Base-by-base conservation (phyloP, 768 basidiomycete species). In the Agaricus blazei region DNA sequence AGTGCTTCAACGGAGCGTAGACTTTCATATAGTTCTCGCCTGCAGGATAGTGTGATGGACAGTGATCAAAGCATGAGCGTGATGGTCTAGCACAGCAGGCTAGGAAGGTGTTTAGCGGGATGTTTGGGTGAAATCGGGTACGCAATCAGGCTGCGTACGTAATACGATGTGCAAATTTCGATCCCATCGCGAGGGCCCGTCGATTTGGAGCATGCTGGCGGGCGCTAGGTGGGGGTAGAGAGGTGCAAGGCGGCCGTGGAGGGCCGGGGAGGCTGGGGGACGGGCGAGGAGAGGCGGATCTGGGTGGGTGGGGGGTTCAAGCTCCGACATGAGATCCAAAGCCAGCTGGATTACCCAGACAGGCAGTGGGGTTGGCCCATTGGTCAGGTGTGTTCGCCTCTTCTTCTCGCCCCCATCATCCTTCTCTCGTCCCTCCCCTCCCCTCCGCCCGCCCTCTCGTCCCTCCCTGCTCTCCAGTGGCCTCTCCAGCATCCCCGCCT, bases 271-370 rank as follows among this genome's bases (percentile, higher is more conserved):
- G 9, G n/a, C 3, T 27, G 23, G 26, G 27, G 36, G 24, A 45
- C 24, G 15, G 23, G 42, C 31, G 41, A 14, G 42, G 14, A 31
- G 14, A 23, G 41, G 42, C 37, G 48, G 48, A 49, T 50, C 48
- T 44, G 34, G 41, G 36, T 37, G 26, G 23, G 40, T 29, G 42
- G 41, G 42, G 9, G 31, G 49, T 56, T 56, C 54, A 56, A 56
- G 48, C 54, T 56, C 54, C 54, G 54, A 56, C 54, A 50, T 23
- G 54, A 56, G 54, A 56, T 56, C 54, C 48, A 56, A 56, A 56
- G 54, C 54, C 54, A 56, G 54, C 54, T 50, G 48, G 54, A 43
- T 50, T 56, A 31, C 54, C 54, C 47, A 50, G 54, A 56, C 54
- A 44, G 54, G 54, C 54, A 56, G 54, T 50, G 48, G 48, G 44